A percentile compares a stretch with the other conserved stretches of the same genome.
phyloP scores from a whole-genome alignment of 768 basidiomycete species.

The Leccinum broughii region DNA sequence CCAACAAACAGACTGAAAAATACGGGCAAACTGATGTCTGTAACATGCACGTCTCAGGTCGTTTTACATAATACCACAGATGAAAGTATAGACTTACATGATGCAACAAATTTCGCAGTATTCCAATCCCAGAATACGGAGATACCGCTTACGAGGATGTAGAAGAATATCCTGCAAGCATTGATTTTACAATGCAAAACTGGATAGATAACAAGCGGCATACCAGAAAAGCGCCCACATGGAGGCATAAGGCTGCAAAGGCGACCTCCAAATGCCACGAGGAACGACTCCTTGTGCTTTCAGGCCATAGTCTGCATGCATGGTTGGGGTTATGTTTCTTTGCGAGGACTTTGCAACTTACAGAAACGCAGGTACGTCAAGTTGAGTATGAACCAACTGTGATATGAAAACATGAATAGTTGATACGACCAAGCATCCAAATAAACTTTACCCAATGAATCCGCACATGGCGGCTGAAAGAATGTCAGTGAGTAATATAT shows the following conservation, averaged over 20 bases:
- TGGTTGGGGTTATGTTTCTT: slow-evolving; percentile 34
- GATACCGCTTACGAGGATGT: slow-evolving; percentile 58
- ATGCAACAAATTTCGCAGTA: slow-evolving; percentile 48
- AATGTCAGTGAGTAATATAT: not conserved
- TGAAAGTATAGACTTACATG: slow-evolving; percentile 31
- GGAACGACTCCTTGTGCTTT: slow-evolving; percentile 51
- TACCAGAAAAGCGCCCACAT: slow-evolving; percentile 74
- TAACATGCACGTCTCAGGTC: not conserved
- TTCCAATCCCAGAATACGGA: slow-evolving; percentile 66
- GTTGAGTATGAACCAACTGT: slow-evolving; percentile 65
- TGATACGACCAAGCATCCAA: slow-evolving; percentile 33
- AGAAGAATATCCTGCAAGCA: slow-evolving; percentile 36
- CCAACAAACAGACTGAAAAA: slow-evolving; percentile 46
- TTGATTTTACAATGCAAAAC: slow-evolving; percentile 2
- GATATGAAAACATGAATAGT: slow-evolving; percentile 48
- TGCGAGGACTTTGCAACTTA: slow-evolving; percentile 32
- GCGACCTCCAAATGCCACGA: slow-evolving; percentile 59
- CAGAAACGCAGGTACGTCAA: slow-evolving; percentile 73
- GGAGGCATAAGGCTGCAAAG: slow-evolving; percentile 64
- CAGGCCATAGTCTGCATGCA: slow-evolving; percentile 15
- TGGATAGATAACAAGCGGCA: slow-evolving; percentile 30
- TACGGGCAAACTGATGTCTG: slow-evolving; percentile 41
- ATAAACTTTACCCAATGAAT: slow-evolving; percentile 43
- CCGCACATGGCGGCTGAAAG: slow-evolving; percentile 54
- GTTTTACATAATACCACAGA: not conserved